phyloP scores from a whole-genome alignment of 2,329 filamentous ascomycete genomes.

The Diaporthe aspalathi region DNA sequence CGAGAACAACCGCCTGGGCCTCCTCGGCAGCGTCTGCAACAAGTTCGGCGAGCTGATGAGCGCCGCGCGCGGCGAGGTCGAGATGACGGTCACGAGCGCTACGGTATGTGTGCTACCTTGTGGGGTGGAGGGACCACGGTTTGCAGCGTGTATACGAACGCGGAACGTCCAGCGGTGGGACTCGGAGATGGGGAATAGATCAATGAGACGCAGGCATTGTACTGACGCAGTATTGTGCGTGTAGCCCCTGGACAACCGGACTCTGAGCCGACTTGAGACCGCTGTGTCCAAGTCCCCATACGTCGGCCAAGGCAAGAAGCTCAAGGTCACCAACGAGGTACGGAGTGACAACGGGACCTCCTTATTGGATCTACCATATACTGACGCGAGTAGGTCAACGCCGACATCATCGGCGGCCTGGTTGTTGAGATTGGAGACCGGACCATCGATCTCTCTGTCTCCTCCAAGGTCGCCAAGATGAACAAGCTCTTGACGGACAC shows the following conservation, averaged over 20 bases:
- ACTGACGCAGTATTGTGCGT: slow-evolving; percentile 43
- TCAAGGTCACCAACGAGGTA: slow-evolving; percentile 93
- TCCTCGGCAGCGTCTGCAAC: slow-evolving; percentile 83
- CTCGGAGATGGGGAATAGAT: too few species aligned
- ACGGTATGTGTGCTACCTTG: slow-evolving; percentile 68
- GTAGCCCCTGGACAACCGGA: slow-evolving; percentile 87
- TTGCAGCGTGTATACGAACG: background rate
- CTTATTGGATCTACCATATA: background rate
- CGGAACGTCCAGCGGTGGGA: background rate
- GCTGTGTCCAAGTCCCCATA: slow-evolving; percentile 91
- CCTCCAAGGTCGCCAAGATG: slow-evolving; percentile 94
- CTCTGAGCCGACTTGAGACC: slow-evolving; percentile 84
- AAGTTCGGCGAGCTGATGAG: slow-evolving; percentile 92
- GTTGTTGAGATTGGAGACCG: slow-evolving; percentile 97
- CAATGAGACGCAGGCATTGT: slow-evolving; percentile 23
- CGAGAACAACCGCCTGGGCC: slow-evolving; percentile 93
- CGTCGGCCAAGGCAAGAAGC: slow-evolving; percentile 92
- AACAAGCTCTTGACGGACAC: slow-evolving; percentile 98
- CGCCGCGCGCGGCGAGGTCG: slow-evolving; percentile 90
- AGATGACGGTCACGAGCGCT: slow-evolving; percentile 91
- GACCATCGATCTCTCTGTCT: slow-evolving; percentile 97
- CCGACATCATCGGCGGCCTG: slow-evolving; percentile 92
- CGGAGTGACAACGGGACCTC: background rate
- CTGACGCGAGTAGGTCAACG: slow-evolving; percentile 76
- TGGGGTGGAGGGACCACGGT: background rate